phyloP scores from a whole-genome alignment of 2,329 filamentous ascomycete genomes.

The Colletotrichum brevisporum region DNA sequence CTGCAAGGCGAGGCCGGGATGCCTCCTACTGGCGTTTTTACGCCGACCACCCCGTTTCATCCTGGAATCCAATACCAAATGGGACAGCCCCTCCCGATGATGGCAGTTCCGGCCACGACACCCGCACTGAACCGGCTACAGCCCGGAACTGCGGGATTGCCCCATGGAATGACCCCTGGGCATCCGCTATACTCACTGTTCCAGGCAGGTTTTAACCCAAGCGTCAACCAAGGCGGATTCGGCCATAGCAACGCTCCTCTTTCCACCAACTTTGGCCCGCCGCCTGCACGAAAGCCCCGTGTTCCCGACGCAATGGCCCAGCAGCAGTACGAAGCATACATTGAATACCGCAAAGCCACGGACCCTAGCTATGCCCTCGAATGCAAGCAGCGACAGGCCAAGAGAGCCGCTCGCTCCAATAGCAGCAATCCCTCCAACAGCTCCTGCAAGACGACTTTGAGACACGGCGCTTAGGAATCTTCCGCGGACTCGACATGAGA shows the following conservation, averaged over 20 bases:
- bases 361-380: constrained; percentile 63
- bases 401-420: constrained; percentile 17
- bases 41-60: neutral
- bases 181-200: no score
- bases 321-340: constrained; percentile 62
- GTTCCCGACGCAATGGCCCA: constrained; percentile 57
- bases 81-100: no score
- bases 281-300: constrained; percentile 56
- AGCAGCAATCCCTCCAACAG: neutral
- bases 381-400: constrained; percentile 55
- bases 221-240: neutral
- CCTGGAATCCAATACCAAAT: no score
- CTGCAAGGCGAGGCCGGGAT: neutral
- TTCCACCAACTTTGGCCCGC: neutral
- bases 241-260: constrained; percentile 10
- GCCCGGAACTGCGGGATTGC: no score
- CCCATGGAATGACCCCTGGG: no score
- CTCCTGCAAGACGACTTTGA: neutral
- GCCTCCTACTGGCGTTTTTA: neutral
- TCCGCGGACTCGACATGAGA: no score
- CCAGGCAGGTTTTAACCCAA: no score
- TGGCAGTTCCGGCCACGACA: no score
- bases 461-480: neutral
- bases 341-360: constrained; percentile 64
- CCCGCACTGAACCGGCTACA: no score